Base-by-base conservation (phyloP, 2,329 filamentous ascomycete species). In the Aspergillus thermomutatus region DNA sequence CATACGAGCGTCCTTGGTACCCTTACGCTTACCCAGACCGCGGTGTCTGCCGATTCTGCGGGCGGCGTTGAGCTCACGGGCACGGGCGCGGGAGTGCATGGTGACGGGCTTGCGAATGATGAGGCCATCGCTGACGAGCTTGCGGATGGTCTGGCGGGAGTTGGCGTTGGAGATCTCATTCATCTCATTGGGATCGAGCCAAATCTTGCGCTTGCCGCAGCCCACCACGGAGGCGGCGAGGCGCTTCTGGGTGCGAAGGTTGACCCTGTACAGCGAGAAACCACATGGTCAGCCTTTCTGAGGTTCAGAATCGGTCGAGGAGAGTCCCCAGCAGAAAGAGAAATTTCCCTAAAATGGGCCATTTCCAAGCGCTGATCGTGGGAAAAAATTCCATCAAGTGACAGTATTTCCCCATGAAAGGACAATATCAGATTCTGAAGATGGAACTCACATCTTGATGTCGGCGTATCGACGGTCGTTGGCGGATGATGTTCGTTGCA, bases 11-110 rank as follows among this genome's bases (percentile, higher is more conserved):
- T 99, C 93, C 79, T 91, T 91, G 76, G 95, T 97, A 97, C 94
- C 95, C 93, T 99, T 99, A 83, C 94, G 91, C 92, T 99, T 99
- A 91, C 94, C 94, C 85, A 96, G 96, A 79, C 94, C 94, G 82
- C 94, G 90, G 87, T 99, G 94, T 82, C 94, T 87, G 78, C 94
- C 94, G 77, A 96, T 92, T 77, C 92, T 87, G 83, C 94, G 89
- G 79, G 94, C 90, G 67, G 91, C 90, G 80, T 90, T 96, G 80
- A 99, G 86, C 82, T 94, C 92, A 75, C 95, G 90, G 76, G 94
- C 94, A 77, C 94, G 91, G 75, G 91, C 87, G 82, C 95, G 91
- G 72, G 94, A 97, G 91, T 99, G 94, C 91, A 97, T 96, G 77
- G 93, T 97, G 77, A 97, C 92, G 77, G 95, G 95, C 89, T 99